Evolutionary conservation across 345 rosid species (phyloP), one percentile per base, ranked within the genome.

Genomic region (Crucihimalaya himalaica): DNA sequence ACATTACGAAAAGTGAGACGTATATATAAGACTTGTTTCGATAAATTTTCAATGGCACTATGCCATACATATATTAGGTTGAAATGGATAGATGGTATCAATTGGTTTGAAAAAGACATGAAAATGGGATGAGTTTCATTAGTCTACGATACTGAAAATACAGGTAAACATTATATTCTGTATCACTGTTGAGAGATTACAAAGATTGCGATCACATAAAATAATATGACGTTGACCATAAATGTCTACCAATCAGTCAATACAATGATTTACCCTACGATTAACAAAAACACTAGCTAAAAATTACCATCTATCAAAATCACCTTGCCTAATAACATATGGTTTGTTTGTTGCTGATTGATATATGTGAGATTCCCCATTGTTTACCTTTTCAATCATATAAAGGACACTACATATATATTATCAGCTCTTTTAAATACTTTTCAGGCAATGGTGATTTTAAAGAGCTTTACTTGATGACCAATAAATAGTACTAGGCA

Each of bases 101-200:
- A 67, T 32, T 68, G 62, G 63, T 60, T 61, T 31, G 74, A 75
- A 68, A 75, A 42, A 68, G 69, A 68, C 74, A 42, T 75, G 34
- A 21, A 55, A 67, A 51, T 29, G 55, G 34, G 29, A 66, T n/a
- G 29, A 74, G 53, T 58, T 74, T 11, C 60, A 12, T 37, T 16
- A 58, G 45, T 58, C 62, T 50, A 57, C 31, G 46, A 39, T 50
- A 50, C 73, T 31, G 19, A 34, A 14, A 48, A 47, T 59, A 25
- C 54, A 58, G 51, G 62, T 74, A 66, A 66, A 55, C 58, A 64
- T 43, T 73, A 68, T 51, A 59, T 39, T 62, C 29, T 13, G 45
- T 40, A 40, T 3, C 45, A 13, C 45, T 14, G 45, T 51, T n/a
- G 62, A 48, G 55, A 55, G 37, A 40, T 58, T 29, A 58, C 45